These are phyloP conservation scores for Saccharomycopsis microspora DNA, from an alignment of 805 yeast species.

Conservation along the genomic window DNA sequence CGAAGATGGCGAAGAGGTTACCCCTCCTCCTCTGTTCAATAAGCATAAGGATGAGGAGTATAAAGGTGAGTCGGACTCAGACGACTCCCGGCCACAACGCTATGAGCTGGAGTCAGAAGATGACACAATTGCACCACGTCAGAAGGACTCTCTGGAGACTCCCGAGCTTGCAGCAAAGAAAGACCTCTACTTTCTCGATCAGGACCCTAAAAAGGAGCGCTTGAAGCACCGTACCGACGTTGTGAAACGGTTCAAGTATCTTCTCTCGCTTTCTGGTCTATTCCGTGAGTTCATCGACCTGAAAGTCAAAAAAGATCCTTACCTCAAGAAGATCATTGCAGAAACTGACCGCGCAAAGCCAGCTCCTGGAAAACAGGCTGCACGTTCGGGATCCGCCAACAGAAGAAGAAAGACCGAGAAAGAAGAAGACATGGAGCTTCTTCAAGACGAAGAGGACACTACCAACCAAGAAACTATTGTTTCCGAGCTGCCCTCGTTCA, in stretches of 20 bases:
- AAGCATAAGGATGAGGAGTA: too few relatives aligned
- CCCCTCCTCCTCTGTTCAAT: too few relatives aligned
- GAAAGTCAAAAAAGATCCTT: conserved; percentile 68
- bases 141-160: background rate
- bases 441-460: conserved; percentile 62
- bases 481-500: conserved; percentile 73
- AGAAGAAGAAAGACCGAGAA: conserved; percentile 84
- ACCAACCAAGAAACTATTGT: conserved; percentile 53
- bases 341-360: conserved; percentile 26
- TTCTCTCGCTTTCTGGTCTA: conserved; percentile 72
- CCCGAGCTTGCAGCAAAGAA: background rate
- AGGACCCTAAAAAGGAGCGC: conserved; percentile 14
- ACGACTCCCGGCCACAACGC: too few relatives aligned
- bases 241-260: conserved; percentile 66
- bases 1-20: background rate
- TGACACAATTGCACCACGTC: background rate
- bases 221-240: conserved; percentile 48
- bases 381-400: conserved; percentile 14
- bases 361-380: conserved; percentile 18
- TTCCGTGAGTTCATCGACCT: conserved; percentile 82
- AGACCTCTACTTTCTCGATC: conserved; percentile 9
- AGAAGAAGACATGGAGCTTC: conserved; percentile 89
- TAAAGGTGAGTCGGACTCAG: too few relatives aligned
- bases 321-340: conserved; percentile 48
- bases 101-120: background rate